These are phyloP conservation scores for Aspergillus brasiliensis DNA, from an alignment of 2,329 filamentous ascomycete species.

Conservation along the genomic window DNA sequence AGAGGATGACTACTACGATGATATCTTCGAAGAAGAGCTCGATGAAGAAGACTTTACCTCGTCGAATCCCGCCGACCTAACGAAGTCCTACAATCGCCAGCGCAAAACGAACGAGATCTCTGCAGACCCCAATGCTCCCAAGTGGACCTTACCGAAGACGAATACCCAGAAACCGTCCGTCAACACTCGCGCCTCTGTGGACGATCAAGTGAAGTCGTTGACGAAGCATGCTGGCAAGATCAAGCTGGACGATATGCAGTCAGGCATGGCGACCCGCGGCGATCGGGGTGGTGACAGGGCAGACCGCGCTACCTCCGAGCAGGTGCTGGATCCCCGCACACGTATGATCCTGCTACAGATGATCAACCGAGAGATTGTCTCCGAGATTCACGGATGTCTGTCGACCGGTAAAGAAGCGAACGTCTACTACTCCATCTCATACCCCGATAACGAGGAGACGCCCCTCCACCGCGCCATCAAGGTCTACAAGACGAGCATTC, in stretches of 20 bases:
- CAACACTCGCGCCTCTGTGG: constrained; percentile 77
- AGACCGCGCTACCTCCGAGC: constrained; percentile 90
- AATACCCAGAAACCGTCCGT: constrained; percentile 78
- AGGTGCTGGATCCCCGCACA: constrained; percentile 90
- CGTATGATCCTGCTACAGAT: constrained; percentile 95
- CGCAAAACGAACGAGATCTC: constrained; percentile 63
- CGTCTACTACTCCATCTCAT: constrained; percentile 84
- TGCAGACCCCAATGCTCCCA: constrained; percentile 52
- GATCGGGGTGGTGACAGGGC: constrained; percentile 68
- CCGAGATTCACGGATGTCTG: constrained; percentile 90
- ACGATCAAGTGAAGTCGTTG: constrained; percentile 85
- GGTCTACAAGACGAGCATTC: constrained; percentile 97
- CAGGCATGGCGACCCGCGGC: constrained; percentile 54
- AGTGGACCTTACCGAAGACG: constrained; percentile 64
- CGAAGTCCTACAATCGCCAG: constrained; percentile 87
- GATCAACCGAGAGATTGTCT: constrained; percentile 87
- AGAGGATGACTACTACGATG: constrained; percentile 64
- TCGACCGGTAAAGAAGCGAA: constrained; percentile 98
- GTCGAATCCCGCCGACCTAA: constrained; percentile 67
- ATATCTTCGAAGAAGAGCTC: constrained; percentile 58
- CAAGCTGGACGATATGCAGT: constrained; percentile 66
- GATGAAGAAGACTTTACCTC: constrained; percentile 59
- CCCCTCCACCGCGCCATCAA: constrained; percentile 84
- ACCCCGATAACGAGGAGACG: constrained; percentile 52
- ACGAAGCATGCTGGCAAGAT: constrained; percentile 85